A percentile compares a stretch with the other conserved stretches of the same genome.
Conservation (phyloP, 768 basidiomycete genomes). For the Pisolithus marmoratus region DNA sequence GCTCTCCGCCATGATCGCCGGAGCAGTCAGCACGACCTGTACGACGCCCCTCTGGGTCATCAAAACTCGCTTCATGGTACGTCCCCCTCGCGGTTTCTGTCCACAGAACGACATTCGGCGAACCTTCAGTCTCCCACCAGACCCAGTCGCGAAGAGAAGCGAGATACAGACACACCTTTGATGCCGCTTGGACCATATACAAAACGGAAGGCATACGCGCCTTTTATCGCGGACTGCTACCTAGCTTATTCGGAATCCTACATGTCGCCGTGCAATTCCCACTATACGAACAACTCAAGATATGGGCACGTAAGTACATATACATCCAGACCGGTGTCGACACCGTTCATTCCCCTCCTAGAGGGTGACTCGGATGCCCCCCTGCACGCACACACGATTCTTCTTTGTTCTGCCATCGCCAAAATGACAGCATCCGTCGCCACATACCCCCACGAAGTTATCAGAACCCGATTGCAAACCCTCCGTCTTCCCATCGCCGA, state of each 20-base stretch:
- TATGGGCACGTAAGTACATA: slow-evolving; percentile 67
- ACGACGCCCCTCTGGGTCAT: slow-evolving; percentile 99
- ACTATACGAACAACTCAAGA: slow-evolving; percentile 88
- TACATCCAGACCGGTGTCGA: slow-evolving; percentile 4
- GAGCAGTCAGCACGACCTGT: slow-evolving; percentile 85
- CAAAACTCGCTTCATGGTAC: slow-evolving; percentile 98
- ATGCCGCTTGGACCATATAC: slow-evolving; percentile 88
- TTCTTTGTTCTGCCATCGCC: slow-evolving; percentile 85
- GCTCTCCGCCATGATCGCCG: slow-evolving; percentile 92
- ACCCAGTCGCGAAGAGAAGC: slow-evolving; percentile 77
- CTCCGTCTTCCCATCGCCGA: slow-evolving; percentile 60
- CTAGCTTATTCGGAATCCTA: slow-evolving; percentile 86
- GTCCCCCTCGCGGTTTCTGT: slow-evolving; percentile 7
- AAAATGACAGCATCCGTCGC: slow-evolving; percentile 96
- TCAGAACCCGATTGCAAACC: slow-evolving; percentile 96
- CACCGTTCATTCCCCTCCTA: slow-evolving; percentile 7
- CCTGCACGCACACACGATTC: slow-evolving; percentile 49
- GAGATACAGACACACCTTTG: slow-evolving; percentile 83
- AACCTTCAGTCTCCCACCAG: slow-evolving; percentile 32
- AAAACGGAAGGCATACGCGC: slow-evolving; percentile 79
- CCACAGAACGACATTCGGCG: too few species aligned
- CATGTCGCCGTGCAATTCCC: slow-evolving; percentile 99
- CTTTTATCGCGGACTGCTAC: slow-evolving; percentile 92
- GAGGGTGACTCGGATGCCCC: slow-evolving; percentile 27
- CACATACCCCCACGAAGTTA: slow-evolving; percentile 97